Conservation (phyloP, 768 basidiomycete species). For the Fomitopsis pulvina region DNA sequence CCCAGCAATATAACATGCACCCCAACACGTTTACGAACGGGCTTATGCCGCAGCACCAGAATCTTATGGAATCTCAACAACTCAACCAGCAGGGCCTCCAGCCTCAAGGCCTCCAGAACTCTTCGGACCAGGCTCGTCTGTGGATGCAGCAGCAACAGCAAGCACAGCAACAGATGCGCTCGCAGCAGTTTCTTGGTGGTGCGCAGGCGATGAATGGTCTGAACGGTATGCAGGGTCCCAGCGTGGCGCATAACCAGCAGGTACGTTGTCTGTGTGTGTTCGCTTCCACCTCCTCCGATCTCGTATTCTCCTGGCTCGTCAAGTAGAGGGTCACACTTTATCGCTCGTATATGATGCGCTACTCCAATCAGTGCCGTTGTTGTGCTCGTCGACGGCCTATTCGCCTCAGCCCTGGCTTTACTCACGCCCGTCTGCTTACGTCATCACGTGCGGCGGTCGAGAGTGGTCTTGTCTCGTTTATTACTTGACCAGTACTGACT, state of each 20-base stretch:
- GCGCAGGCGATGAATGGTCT: background rate
- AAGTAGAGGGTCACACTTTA: too few species aligned
- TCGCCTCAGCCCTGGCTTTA: constrained; percentile 15
- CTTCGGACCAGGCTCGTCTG: constrained; percentile 45
- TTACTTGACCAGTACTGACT: constrained; percentile 1
- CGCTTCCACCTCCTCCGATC: background rate
- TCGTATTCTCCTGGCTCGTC: background rate
- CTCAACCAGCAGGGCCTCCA: constrained; percentile 17
- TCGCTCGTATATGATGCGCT: background rate
- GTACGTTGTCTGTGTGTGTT: constrained; percentile 7
- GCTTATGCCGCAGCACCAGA: constrained; percentile 38
- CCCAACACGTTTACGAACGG: constrained; percentile 41
- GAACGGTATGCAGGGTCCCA: background rate
- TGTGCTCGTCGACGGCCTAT: constrained; percentile 11
- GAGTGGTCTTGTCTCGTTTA: background rate
- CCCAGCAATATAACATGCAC: constrained; percentile 48
- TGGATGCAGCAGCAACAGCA: constrained; percentile 50
- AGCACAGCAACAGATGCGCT: constrained; percentile 12
- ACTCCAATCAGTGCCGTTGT: background rate
- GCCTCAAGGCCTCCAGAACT: constrained; percentile 33
- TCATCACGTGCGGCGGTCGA: constrained; percentile 17
- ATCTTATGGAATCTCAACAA: constrained; percentile 28
- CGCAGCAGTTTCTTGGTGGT: constrained; percentile 4
- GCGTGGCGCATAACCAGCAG: constrained; percentile 10
- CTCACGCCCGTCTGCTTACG: constrained; percentile 24